These are phyloP conservation scores for Zygoascus tannicola DNA, from an alignment of 805 yeast genomes.

Conservation along the genomic window DNA sequence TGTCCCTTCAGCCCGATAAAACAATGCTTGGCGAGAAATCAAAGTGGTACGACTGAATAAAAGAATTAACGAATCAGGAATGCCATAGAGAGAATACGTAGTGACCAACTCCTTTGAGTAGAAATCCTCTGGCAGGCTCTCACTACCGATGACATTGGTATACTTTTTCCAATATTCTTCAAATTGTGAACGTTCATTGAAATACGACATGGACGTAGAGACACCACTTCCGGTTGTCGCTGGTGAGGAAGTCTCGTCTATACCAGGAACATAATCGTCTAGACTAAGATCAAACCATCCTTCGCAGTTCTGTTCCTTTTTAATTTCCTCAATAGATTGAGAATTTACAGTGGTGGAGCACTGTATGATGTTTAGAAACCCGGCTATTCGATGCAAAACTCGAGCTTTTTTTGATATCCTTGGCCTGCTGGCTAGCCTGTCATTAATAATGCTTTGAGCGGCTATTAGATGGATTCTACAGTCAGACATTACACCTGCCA, in stretches of 20 bases:
- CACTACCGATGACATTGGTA: slow-evolving; percentile 5
- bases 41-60: slow-evolving; percentile 67
- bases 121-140: slow-evolving; percentile 15
- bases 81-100: slow-evolving; percentile 73
- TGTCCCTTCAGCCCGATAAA: slow-evolving; percentile 29
- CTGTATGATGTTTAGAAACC: slow-evolving; percentile 64
- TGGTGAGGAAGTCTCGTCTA: not conserved
- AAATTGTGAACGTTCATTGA: slow-evolving; percentile 19
- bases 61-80: slow-evolving; percentile 70
- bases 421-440: slow-evolving; percentile 57
- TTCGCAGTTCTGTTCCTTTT: slow-evolving; percentile 4
- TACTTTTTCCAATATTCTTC: slow-evolving; percentile 20
- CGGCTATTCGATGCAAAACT: slow-evolving; percentile 67
- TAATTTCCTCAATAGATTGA: not conserved
- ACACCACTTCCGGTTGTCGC: slow-evolving; percentile 1
- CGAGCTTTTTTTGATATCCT: slow-evolving; percentile 67
- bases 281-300: slow-evolving; percentile 21
- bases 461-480: slow-evolving; percentile 66
- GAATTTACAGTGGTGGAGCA: slow-evolving; percentile 52
- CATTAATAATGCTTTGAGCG: slow-evolving; percentile 65
- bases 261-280: slow-evolving; percentile 18
- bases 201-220: not conserved
- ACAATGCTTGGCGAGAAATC: slow-evolving; percentile 52
- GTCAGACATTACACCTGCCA: slow-evolving; percentile 86
- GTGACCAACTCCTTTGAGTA: slow-evolving; percentile 30